phyloP scores from a whole-genome alignment of 805 yeast species.

The Metschnikowia corniflorae region DNA sequence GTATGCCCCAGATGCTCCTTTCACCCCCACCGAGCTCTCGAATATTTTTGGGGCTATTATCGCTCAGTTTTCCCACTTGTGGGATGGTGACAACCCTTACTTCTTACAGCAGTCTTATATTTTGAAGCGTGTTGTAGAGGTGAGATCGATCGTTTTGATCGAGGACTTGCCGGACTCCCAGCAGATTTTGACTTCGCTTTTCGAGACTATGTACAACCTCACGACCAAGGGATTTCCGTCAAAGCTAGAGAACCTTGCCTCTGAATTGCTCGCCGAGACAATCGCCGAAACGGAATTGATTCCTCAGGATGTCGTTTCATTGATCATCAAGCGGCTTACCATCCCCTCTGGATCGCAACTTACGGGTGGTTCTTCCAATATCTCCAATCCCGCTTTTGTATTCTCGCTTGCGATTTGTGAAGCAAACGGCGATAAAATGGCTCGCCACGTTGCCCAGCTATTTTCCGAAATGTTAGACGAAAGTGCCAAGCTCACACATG shows the following conservation, averaged over 20 bases:
- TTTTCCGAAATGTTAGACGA: constrained; percentile 73
- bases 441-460: constrained; percentile 72
- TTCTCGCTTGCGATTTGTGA: constrained; percentile 67
- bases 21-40: constrained; percentile 56
- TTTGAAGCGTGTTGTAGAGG: constrained; percentile 67
- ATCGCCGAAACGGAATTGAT: constrained; percentile 66
- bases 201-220: constrained; percentile 59
- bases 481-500: constrained; percentile 23
- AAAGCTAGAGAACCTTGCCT: constrained; percentile 56
- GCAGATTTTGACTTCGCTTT: constrained; percentile 50
- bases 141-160: constrained; percentile 66
- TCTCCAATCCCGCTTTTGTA: constrained; percentile 57
- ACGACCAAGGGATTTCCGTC: constrained; percentile 44
- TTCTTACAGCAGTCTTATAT: constrained; percentile 62
- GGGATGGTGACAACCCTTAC: constrained; percentile 55
- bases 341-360: constrained; percentile 29
- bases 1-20: constrained; percentile 91
- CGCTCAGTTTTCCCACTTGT: constrained; percentile 54
- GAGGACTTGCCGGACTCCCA: constrained; percentile 70
- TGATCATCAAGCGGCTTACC: constrained; percentile 57
- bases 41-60: constrained; percentile 66
- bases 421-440: constrained; percentile 65
- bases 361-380: constrained; percentile 20
- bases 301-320: constrained; percentile 55
- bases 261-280: constrained; percentile 72